Percentiles rank a stretch among this genome's conserved stretches.
Evolutionary conservation across 306 rosid genomes (phyloP).

Genomic region (Abrus pulchellus): DNA sequence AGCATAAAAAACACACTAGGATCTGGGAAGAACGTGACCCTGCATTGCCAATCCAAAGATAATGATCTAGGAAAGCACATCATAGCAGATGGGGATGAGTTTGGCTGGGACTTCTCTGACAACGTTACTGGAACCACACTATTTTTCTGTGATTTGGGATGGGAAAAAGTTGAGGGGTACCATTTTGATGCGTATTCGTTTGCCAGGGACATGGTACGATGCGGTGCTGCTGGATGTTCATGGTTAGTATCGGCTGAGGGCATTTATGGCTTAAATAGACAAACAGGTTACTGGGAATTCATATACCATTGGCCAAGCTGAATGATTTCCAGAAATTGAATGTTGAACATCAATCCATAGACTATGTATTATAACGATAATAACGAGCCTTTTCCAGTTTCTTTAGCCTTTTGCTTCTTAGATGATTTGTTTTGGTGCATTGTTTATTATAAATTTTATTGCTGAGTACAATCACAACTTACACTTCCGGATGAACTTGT

Average conservation of each 20-base stretch:
- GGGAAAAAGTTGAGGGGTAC: conserved; percentile 46
- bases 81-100: conserved; percentile 46
- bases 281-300: conserved; percentile 57
- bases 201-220: conserved; percentile 48
- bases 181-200: conserved; percentile 49
- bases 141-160: conserved; percentile 57
- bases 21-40: conserved; percentile 54
- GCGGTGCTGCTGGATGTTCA: conserved; percentile 53
- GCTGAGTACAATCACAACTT: not conserved
- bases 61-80: conserved; percentile 46
- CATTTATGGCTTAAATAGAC: conserved; percentile 49
- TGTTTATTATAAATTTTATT: not conserved
- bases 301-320: conserved; percentile 50
- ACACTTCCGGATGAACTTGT: not conserved
- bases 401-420: not conserved
- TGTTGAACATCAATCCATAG: conserved; percentile 13
- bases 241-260: conserved; percentile 58
- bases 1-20: conserved; percentile 57
- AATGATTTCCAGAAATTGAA: conserved; percentile 31
- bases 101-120: conserved; percentile 53
- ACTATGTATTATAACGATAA: not conserved
- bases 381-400: conserved; percentile 10
- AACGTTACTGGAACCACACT: conserved; percentile 47
- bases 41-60: conserved; percentile 62
- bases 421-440: not conserved